Base-by-base conservation (phyloP, 768 basidiomycete genomes). In the Cystobasidiopsis lactophilus region DNA sequence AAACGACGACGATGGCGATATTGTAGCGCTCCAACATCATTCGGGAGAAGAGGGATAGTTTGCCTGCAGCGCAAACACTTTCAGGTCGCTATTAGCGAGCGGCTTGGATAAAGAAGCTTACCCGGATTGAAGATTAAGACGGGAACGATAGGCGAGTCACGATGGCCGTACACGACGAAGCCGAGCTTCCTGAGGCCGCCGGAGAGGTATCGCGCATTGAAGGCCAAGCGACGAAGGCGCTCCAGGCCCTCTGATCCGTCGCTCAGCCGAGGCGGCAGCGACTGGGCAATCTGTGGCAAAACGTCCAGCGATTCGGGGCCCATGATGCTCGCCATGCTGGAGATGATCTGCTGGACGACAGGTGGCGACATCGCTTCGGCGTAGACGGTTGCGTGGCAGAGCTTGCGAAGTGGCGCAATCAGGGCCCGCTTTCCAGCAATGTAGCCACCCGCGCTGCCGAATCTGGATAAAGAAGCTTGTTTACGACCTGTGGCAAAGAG, bases 251-350 rank as follows among this genome's bases (percentile, higher is more conserved):
- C 89, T 0, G 73, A 68, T 30, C 93, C 91, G 27, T 86, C 82
- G 23, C 79, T 72, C 43, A 93, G 74, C 9, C 71, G 62, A 0
- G 75, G 70, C 1, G 85, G 78, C 21, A 95, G 76, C 39, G 65
- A 59, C 29, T 71, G 18, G 35, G 46, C 31, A 43, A 60, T 58
- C 2, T 60, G 53, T 61, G 60, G 62, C 0, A 60, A 54, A 49
- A 62, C 50, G 21, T 53, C 35, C 19, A 61, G 44, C 24, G 56
- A 60, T 58, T 57, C 65, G 51, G 66, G 67, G 27, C 91, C 91
- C 88, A 95, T 95, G 69, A 98, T 95, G 59, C 84, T 85, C 0
- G 80, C 83, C 84, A 91, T 93, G 56, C 82, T 82, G 2, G 91
- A 77, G 47, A 89, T 69, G 60, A 96, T 72, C 66, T 98, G 93